A percentile compares a stretch with the other conserved stretches of the same genome.
Evolutionary conservation across 306 rosid genomes (phyloP).

Genomic region (Vigna hirtella): DNA sequence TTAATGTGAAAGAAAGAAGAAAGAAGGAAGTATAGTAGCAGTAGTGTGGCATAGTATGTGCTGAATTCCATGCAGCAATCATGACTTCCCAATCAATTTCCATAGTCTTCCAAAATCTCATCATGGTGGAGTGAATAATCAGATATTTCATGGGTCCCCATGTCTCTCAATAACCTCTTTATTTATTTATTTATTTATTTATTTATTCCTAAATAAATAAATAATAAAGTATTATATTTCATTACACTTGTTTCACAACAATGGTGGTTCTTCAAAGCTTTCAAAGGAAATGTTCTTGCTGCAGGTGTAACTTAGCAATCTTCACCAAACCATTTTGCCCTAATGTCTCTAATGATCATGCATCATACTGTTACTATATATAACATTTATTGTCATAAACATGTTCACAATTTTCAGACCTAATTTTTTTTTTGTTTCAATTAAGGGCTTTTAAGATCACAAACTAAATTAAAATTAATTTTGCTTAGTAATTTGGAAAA

Average conservation of each 20-base stretch:
- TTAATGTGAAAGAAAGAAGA: conserved; percentile 31
- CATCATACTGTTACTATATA: neutral
- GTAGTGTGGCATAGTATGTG: neutral
- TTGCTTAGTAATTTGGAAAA: no score
- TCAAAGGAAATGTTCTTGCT: conserved; percentile 29
- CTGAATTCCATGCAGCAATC: conserved; percentile 90
- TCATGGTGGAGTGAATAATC: conserved; percentile 75
- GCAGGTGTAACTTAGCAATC: conserved; percentile 58
- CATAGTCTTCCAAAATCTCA: conserved; percentile 63
- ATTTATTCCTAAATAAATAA: neutral
- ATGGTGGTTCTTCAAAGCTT: conserved; percentile 40
- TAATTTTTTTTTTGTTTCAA: neutral
- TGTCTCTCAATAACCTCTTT: conserved; percentile 43
- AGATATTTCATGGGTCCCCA: conserved; percentile 71
- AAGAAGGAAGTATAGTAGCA: no score
- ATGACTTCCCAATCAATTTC: conserved; percentile 63
- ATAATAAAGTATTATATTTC: neutral
- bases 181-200: neutral
- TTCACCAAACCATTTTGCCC: conserved; percentile 54
- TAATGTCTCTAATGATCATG: neutral
- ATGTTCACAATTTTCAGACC: neutral
- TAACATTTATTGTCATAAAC: neutral
- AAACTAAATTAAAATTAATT: no score
- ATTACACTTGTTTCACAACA: conserved; percentile 9
- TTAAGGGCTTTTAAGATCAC: neutral